Evolutionary conservation across 2,329 filamentous ascomycete genomes (phyloP).

Genomic region (Phialophora expanda): DNA sequence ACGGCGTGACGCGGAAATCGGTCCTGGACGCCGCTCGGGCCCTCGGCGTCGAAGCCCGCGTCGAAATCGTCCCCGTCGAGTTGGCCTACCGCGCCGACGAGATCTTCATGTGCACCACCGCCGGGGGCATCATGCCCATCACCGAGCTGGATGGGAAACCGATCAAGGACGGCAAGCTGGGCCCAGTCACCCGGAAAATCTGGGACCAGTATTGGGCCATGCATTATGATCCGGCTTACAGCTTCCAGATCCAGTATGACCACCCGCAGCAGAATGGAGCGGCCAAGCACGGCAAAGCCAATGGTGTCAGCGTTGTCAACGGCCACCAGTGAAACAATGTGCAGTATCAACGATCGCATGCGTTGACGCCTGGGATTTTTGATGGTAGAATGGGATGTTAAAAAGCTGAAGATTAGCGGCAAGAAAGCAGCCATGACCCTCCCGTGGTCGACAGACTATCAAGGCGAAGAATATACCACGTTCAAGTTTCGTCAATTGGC

Average conservation of each 20-base stretch:
- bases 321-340: no score
- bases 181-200: conserved; percentile 54
- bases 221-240: conserved; percentile 50
- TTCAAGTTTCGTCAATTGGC: no score
- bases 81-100: conserved; percentile 54
- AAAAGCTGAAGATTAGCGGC: no score
- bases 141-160: conserved; percentile 53
- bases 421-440: no score
- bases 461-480: no score
- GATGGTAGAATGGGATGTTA: no score
- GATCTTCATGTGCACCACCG: conserved; percentile 60
- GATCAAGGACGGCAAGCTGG: conserved; percentile 48
- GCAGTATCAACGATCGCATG: no score
- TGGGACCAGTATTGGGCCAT: conserved; percentile 60
- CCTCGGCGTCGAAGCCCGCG: conserved; percentile 49
- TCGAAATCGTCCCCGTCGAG: conserved; percentile 42
- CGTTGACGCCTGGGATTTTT: no score
- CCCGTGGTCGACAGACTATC: no score
- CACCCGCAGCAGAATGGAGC: no score
- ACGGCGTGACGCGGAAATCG: conserved; percentile 46
- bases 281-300: no score
- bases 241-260: conserved; percentile 41
- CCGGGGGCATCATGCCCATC: conserved; percentile 61
- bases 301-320: no score
- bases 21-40: conserved; percentile 41